These are phyloP conservation scores for Pseudogymnoascus sp. DNA, from an alignment of 2,329 filamentous ascomycete species.

Conservation along the genomic window DNA sequence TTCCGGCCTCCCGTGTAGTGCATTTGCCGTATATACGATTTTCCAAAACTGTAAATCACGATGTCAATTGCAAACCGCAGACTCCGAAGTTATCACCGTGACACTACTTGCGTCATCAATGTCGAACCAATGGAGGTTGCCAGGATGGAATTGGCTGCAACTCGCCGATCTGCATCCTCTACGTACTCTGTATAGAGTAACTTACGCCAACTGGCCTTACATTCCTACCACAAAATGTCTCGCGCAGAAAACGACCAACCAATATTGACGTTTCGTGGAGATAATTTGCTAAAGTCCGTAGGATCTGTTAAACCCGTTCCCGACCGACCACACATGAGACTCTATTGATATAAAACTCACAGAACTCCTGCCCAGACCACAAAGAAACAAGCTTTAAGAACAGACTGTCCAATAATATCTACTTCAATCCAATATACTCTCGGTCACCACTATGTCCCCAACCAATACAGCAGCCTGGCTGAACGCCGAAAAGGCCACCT, in stretches of 20 bases:
- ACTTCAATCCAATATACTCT: neutral
- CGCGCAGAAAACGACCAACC: neutral
- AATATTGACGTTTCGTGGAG: neutral
- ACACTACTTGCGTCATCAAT: neutral
- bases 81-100: neutral
- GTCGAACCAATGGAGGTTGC: neutral
- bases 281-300: neutral
- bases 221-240: neutral
- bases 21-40: neutral
- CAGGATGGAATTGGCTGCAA: neutral
- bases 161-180: neutral
- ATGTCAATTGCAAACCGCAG: neutral
- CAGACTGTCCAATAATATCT: neutral
- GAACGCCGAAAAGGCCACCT: conserved; percentile 23
- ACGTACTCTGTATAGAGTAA: neutral
- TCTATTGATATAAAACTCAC: neutral
- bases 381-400: neutral
- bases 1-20: neutral
- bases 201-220: neutral
- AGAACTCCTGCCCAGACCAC: neutral
- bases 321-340: neutral
- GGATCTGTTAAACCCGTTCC: neutral
- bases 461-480: conserved; percentile 21
- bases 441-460: neutral
- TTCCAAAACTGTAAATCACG: neutral